A percentile compares a stretch with the other conserved stretches of the same genome.
phyloP scores from a whole-genome alignment of 768 basidiomycete genomes.

The Naganishia randhawae region DNA sequence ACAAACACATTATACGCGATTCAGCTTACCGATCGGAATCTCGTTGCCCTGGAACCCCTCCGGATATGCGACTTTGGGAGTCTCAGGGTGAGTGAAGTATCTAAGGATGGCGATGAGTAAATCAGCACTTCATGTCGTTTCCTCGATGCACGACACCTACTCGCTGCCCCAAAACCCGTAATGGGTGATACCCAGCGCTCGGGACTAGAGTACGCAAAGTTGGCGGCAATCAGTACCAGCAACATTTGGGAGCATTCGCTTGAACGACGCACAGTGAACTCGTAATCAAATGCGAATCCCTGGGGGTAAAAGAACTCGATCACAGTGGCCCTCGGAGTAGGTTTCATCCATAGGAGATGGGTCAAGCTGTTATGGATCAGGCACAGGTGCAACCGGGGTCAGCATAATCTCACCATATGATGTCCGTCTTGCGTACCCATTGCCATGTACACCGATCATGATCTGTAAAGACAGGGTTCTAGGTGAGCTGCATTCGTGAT shows the following conservation, averaged over 20 bases:
- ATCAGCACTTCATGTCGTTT: constrained; percentile 47
- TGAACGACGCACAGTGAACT: constrained; percentile 61
- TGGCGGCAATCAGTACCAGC: not conserved
- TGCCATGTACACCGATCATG: constrained; percentile 52
- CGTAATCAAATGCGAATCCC: constrained; percentile 81
- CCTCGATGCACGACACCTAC: constrained; percentile 38
- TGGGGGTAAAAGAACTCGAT: constrained; percentile 78
- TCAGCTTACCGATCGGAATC: constrained; percentile 75
- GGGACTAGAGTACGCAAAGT: constrained; percentile 47
- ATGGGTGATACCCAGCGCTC: constrained; percentile 76
- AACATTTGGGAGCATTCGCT: not conserved
- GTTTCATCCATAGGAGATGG: constrained; percentile 79
- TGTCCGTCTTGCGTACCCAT: constrained; percentile 34
- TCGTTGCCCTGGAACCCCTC: constrained; percentile 87
- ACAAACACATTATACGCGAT: not conserved
- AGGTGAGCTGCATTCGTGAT: not conserved
- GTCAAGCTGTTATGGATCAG: constrained; percentile 57
- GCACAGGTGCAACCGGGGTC: not conserved
- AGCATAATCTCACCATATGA: not conserved
- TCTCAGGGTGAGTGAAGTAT: constrained; percentile 68
- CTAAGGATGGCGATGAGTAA: constrained; percentile 49
- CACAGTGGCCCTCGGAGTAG: constrained; percentile 69
- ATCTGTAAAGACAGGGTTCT: constrained; percentile 26
- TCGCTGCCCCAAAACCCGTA: constrained; percentile 74
- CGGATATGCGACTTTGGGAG: constrained; percentile 69